Percentiles rank a stretch among this genome's conserved stretches.
These are phyloP conservation scores for Mortierella antarctica DNA, from an alignment of 192 early-diverging fungal genomes.

Conservation along the genomic window DNA sequence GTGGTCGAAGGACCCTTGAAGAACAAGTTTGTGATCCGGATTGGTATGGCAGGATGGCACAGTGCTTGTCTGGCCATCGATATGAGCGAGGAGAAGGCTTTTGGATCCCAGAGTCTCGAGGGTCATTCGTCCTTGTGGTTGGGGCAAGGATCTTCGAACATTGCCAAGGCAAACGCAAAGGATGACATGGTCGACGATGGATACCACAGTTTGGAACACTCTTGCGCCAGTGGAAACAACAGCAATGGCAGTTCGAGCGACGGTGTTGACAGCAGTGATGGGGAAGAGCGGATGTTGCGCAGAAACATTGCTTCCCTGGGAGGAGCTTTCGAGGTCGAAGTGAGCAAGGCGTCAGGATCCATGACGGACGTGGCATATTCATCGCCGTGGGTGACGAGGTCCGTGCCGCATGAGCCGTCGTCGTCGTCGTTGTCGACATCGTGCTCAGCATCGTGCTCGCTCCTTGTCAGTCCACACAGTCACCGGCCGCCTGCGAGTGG, in stretches of 20 bases:
- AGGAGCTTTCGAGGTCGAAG: not conserved
- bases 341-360: not conserved
- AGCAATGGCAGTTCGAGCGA: constrained; percentile 23
- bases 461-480: constrained; percentile 22
- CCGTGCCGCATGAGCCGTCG: not conserved
- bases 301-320: not conserved
- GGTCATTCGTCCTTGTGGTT: not conserved
- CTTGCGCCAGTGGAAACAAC: not conserved
- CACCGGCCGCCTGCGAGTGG: not conserved
- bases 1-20: constrained; percentile 35
- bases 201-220: constrained; percentile 22
- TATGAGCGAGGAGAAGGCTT: constrained; percentile 25
- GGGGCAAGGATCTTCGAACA: not conserved
- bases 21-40: constrained; percentile 32
- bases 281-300: constrained; percentile 2
- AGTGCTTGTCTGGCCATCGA: constrained; percentile 43
- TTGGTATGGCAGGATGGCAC: constrained; percentile 44
- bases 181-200: constrained; percentile 20
- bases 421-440: constrained; percentile 6
- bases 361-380: not conserved
- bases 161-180: not conserved
- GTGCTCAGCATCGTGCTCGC: constrained; percentile 25
- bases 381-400: not conserved
- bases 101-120: not conserved
- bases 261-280: constrained; percentile 27